Base-by-base conservation (phyloP, 1,284 basidiomycete species). In the Ustilago lituana region DNA sequence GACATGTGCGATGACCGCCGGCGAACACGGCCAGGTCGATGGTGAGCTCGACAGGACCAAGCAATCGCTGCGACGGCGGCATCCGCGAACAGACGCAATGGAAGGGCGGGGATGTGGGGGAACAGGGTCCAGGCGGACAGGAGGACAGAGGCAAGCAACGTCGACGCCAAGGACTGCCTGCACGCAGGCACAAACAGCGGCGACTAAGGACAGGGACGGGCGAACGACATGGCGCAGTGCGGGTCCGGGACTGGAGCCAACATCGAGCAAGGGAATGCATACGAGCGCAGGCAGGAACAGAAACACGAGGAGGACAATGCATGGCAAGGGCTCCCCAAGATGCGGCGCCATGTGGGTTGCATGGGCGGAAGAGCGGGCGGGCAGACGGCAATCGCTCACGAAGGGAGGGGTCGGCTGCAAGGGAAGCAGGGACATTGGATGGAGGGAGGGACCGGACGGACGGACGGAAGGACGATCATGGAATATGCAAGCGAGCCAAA, bases 121-220 rank as follows among this genome's bases (percentile, higher is more conserved):
- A 36, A 7, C 36, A 38, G n/a, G 36, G 20, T 17, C 36, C 20
- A 38, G 9, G n/a, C n/a, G n/a, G n/a, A 38, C 36, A 38, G 22
- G 27, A 51, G 24, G 7, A n/a, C 40, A 20, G 31, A 33, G 22
- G 35, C 26, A 31, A 48, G 45, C 26, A 23, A 52, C 33, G 29
- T 39, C 15, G 36, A 47, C 35, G 54, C 33, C 44, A 48, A 57
- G 33, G 47, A 54, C 7, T 29, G n/a, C 9, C 23, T 41, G 6
- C 27, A 29, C 27, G 27, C n/a, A n/a, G n/a, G n/a, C 7, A 6
- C 27, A 29, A 29, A 31, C 27, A 44, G 6, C 15, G 20, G 20
- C 37, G 41, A 29, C 41, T 24, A 32, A 20, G 29, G 41, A 22
- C 26, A 12, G 41, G 41, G 27, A 12, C 7, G 27, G 27, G 12